Conservation (phyloP, 2,329 filamentous ascomycete species). For the Fusarium anguioides region DNA sequence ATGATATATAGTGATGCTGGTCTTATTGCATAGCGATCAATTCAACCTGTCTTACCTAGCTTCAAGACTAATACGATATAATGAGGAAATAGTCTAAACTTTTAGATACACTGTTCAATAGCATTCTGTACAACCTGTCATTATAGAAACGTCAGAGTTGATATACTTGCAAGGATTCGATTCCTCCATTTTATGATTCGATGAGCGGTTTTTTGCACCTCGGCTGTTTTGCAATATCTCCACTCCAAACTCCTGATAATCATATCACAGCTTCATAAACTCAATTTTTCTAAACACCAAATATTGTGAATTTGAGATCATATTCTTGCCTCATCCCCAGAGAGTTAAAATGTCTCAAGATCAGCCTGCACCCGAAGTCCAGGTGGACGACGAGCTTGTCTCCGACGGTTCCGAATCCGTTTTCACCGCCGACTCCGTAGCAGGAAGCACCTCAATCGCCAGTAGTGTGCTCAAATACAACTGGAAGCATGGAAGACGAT, state of each 20-base stretch:
- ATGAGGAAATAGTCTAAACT: no score
- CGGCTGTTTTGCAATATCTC: background rate
- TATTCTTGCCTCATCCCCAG: background rate
- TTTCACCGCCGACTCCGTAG: background rate
- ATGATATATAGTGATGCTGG: background rate
- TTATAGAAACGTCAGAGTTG: background rate
- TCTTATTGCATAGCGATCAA: no score
- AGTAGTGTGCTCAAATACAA: slow-evolving; percentile 27
- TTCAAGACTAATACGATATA: no score
- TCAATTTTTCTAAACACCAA: no score
- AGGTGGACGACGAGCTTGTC: slow-evolving; percentile 9
- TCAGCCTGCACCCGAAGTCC: slow-evolving; percentile 8
- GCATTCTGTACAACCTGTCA: background rate
- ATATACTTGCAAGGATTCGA: background rate
- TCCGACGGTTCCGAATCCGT: slow-evolving; percentile 3
- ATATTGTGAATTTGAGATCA: accelerated
- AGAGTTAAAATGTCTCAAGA: background rate
- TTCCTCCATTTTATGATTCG: background rate
- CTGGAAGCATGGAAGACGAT: slow-evolving; percentile 54
- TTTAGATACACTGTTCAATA: no score
- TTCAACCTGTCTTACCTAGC: no score
- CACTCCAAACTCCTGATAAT: background rate
- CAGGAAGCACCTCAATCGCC: slow-evolving; percentile 4
- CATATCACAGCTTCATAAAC: background rate
- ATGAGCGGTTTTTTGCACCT: background rate